Base-by-base conservation (phyloP, 768 basidiomycete species). In the Auriscalpium vulgare region DNA sequence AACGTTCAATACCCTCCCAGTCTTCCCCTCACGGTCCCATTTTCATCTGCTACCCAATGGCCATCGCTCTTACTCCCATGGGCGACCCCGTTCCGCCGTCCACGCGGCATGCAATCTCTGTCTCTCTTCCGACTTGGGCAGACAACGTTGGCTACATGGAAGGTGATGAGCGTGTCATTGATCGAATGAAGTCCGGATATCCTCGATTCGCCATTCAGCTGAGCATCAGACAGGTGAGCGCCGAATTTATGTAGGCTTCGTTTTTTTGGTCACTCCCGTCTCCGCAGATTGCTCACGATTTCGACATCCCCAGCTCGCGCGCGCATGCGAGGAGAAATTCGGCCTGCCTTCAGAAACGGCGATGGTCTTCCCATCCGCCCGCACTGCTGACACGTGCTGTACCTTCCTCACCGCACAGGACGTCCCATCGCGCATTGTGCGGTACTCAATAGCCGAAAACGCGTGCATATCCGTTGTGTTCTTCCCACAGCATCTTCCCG, bases 111-210 rank as follows among this genome's bases (percentile, higher is more conserved):
- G 95, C 94, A 11, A 91, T 95, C 61, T 95, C 91, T 2, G 92
- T 95, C 16, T 94, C 91, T 8, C 78, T 97, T 1, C 95, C 95
- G 0, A 94, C 82, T 36, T 97, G 95, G 95, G 72, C 74, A 37
- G 95, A 97, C 69, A 91, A 87, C 63, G 82, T 97, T 17, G 94
- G 77, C 10, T 97, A 97, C 63, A 95, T 97, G 69, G 87, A 92
- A 63, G 91, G 91, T 16, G 85, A 88, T 8, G 82, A 85, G 62
- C 77, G 93, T 38, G 84, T 97, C 6, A 66, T 88, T 1, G 79
- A 87, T 55, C 74, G 71, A 6, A 92, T 97, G 94, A 81, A 88
- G 43, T 80, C 84, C 3, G 95, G 95, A 6, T 99, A 98, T 66
- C 95, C 95, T 0, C 75, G 95, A 53, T 98, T 98, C 72, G 95